Conservation (phyloP, 441 rosid species). For the Raphanus hybrid region DNA sequence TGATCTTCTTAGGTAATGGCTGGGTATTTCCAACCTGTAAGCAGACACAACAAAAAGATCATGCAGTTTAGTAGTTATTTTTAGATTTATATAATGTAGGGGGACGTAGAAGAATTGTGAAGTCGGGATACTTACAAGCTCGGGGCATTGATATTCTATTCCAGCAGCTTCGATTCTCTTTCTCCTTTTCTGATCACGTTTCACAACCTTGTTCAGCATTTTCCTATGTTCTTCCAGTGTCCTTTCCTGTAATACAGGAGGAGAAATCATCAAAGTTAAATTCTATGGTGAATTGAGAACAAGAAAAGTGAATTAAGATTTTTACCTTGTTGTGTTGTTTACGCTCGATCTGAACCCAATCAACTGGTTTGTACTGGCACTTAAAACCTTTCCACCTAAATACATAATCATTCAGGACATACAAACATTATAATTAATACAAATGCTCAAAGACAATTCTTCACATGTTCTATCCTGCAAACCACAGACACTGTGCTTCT, state of each 20-base stretch:
- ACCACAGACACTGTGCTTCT: too few relatives aligned
- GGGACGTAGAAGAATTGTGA: slow-evolving; percentile 1
- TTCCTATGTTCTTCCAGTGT: slow-evolving; percentile 45
- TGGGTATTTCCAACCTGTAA: slow-evolving; percentile 68
- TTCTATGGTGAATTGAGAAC: not conserved
- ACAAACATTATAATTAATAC: too few relatives aligned
- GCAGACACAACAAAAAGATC: not conserved
- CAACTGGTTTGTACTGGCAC: slow-evolving; percentile 30
- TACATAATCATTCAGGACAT: too few relatives aligned
- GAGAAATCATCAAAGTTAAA: slow-evolving; percentile 2
- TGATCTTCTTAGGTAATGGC: slow-evolving; percentile 77
- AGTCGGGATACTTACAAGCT: slow-evolving; percentile 61
- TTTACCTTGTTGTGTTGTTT: slow-evolving; percentile 40
- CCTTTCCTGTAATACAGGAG: slow-evolving; percentile 31
- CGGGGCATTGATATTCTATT: slow-evolving; percentile 86
- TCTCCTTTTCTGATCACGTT: slow-evolving; percentile 64
- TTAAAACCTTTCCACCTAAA: not conserved
- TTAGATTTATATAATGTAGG: not conserved
- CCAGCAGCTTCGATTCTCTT: slow-evolving; percentile 85
- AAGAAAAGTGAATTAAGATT: too few relatives aligned
- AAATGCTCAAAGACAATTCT: too few relatives aligned
- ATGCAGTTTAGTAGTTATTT: not conserved
- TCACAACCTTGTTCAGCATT: slow-evolving; percentile 41
- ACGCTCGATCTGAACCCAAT: slow-evolving; percentile 44
- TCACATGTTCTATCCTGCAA: too few relatives aligned